Conservation (phyloP, 345 rosid species). For the Lagerstroemia speciosa region DNA sequence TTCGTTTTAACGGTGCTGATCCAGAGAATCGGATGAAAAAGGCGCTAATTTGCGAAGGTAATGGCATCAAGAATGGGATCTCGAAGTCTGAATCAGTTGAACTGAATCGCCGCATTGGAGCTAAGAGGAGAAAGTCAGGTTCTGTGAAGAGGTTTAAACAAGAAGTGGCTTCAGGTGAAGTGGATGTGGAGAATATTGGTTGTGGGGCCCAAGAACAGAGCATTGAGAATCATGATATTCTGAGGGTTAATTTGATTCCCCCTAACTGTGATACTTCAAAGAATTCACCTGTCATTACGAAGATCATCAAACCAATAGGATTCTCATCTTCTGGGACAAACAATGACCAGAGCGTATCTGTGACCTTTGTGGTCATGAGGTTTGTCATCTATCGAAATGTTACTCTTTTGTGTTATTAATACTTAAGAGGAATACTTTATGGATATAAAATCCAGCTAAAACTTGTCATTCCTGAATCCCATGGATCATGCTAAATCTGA, state of each 20-base stretch:
- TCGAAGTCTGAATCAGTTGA: constrained; percentile 39
- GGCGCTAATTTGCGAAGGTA: constrained; percentile 35
- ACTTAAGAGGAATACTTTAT: neutral
- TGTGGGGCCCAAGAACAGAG: constrained; percentile 31
- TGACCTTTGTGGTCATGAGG: constrained; percentile 76
- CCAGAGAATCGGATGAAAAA: constrained; percentile 33
- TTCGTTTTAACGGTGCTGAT: constrained; percentile 30
- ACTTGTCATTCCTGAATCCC: neutral
- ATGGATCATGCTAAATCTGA: neutral
- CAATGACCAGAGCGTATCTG: constrained; percentile 57
- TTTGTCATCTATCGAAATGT: constrained; percentile 23
- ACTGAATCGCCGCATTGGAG: constrained; percentile 53
- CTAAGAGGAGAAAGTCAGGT: constrained; percentile 85
- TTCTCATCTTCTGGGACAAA: constrained; percentile 56
- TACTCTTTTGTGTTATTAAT: neutral
- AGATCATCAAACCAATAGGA: constrained; percentile 65
- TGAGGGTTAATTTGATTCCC: constrained; percentile 26
- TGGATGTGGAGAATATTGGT: constrained; percentile 23
- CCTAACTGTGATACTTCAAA: constrained; percentile 33
- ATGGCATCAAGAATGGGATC: constrained; percentile 34
- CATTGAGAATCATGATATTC: constrained; percentile 30
- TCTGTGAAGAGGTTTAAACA: constrained; percentile 91
- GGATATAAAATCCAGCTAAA: neutral
- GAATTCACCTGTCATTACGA: constrained; percentile 32
- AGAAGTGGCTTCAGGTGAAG: constrained; percentile 33